A percentile compares a stretch with the other conserved stretches of the same genome.
These are phyloP conservation scores for Thalassiosira ordinaria DNA, from an alignment of 352 stramenopile genomes.

Conservation along the genomic window DNA sequence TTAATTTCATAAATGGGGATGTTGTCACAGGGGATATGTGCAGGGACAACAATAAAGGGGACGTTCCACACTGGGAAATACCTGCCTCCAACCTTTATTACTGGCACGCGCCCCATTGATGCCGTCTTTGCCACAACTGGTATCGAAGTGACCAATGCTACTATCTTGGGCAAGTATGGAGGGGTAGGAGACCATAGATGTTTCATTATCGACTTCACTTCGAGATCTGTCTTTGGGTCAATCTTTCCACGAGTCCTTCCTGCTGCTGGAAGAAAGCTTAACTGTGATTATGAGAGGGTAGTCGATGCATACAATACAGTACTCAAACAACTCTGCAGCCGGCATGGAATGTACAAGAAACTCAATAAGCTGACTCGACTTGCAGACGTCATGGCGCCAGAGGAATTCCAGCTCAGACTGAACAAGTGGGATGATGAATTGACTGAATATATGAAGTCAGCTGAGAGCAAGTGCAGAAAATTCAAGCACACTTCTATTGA, in stretches of 20 bases:
- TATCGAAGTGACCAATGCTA: background rate
- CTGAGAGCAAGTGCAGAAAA: conserved; percentile 13
- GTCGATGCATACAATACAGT: background rate
- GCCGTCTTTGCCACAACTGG: background rate
- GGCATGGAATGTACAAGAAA: conserved; percentile 1
- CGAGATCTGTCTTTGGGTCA: background rate
- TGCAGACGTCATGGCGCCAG: background rate
- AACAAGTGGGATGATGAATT: conserved; percentile 19
- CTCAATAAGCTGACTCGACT: background rate
- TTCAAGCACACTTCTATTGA: background rate
- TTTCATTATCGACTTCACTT: background rate
- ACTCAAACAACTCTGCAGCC: background rate
- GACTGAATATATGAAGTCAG: background rate
- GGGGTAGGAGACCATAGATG: conserved; percentile 4
- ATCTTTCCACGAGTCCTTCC: background rate
- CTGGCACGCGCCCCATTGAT: background rate
- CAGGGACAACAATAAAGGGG: no score
- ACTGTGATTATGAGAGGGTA: background rate
- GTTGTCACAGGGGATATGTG: no score
- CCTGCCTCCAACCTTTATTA: background rate
- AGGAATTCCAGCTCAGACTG: conserved; percentile 12
- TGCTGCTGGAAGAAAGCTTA: background rate
- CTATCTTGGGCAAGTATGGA: background rate
- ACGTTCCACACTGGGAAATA: no score
- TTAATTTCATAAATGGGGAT: no score